Evolutionary conservation across 2,329 filamentous ascomycete species (phyloP).

Genomic region (Colletotrichum magnum): DNA sequence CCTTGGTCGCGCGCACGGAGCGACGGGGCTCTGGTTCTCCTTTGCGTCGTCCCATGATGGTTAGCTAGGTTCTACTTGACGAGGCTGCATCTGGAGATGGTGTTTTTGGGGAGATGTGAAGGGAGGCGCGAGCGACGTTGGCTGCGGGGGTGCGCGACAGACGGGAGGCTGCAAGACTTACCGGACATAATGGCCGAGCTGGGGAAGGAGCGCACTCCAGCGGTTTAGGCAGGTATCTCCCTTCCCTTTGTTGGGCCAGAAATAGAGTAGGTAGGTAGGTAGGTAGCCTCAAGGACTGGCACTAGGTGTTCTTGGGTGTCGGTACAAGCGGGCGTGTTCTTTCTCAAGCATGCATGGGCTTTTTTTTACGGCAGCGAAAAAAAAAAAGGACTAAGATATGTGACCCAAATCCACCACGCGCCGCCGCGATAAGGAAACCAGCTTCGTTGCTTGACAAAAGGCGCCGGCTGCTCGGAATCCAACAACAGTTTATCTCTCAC

Average conservation of each 20-base stretch:
- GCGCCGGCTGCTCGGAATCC: conserved; percentile 24
- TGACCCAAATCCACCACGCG: conserved; percentile 36
- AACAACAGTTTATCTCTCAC: conserved; percentile 25
- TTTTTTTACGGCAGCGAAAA: conserved; percentile 37
- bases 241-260: conserved; percentile 26
- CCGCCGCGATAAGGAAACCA: conserved; percentile 30
- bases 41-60: conserved; percentile 41
- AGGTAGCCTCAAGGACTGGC: conserved; percentile 17
- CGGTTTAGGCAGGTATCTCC: neutral
- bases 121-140: conserved; percentile 4
- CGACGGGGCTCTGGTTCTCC: conserved; percentile 84
- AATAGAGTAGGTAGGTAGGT: conserved; percentile 4
- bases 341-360: conserved; percentile 39
- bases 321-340: conserved; percentile 29
- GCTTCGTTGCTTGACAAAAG: conserved; percentile 16
- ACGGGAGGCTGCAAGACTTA: conserved; percentile 32
- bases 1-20: conserved; percentile 96
- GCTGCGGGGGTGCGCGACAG: conserved; percentile 21
- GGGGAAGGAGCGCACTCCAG: conserved; percentile 9
- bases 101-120: neutral
- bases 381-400: conserved; percentile 37
- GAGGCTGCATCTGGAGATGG: neutral
- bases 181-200: conserved; percentile 34
- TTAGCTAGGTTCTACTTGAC: conserved; percentile 2
- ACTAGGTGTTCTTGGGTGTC: conserved; percentile 10